Conservation (phyloP, 2,329 filamentous ascomycete species). For the Aspergillus versicolor region DNA sequence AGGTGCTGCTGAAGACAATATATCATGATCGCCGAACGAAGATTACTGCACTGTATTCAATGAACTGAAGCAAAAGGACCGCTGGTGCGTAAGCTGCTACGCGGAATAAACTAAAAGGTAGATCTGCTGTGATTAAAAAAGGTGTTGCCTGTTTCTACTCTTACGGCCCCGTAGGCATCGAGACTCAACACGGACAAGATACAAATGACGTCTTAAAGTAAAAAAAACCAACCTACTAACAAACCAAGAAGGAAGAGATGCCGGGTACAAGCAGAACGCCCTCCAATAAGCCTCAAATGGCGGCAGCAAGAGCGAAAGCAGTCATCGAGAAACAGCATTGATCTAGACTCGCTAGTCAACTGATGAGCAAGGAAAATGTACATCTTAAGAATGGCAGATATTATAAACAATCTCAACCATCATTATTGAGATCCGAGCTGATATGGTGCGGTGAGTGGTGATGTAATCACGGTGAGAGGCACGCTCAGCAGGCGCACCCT, state of each 20-base stretch:
- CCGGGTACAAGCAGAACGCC: constrained; percentile 14
- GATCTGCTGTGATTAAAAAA: not conserved
- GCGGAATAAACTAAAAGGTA: not conserved
- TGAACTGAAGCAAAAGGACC: too few relatives aligned
- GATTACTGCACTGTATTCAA: too few relatives aligned
- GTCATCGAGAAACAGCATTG: constrained; percentile 11
- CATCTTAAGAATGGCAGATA: constrained; percentile 35
- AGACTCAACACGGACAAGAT: not conserved
- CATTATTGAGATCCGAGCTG: constrained; percentile 26
- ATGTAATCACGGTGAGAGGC: constrained; percentile 11
- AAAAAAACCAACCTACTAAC: not conserved
- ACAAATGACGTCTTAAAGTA: not conserved
- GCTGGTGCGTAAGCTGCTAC: too few relatives aligned
- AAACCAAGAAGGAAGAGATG: constrained; percentile 3
- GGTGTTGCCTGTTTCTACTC: not conserved
- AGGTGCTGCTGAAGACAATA: too few relatives aligned
- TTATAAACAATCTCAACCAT: constrained; percentile 37
- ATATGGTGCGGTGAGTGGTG: constrained; percentile 9
- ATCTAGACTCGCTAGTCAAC: constrained; percentile 35
- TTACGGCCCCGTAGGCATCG: not conserved
- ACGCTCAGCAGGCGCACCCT: constrained; percentile 63
- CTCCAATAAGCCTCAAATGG: constrained; percentile 6
- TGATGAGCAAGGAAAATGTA: constrained; percentile 36
- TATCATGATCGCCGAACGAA: too few relatives aligned
- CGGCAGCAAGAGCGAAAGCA: not conserved